These are phyloP conservation scores for Dryas octopetala DNA, from an alignment of 306 rosid genomes.

Conservation along the genomic window DNA sequence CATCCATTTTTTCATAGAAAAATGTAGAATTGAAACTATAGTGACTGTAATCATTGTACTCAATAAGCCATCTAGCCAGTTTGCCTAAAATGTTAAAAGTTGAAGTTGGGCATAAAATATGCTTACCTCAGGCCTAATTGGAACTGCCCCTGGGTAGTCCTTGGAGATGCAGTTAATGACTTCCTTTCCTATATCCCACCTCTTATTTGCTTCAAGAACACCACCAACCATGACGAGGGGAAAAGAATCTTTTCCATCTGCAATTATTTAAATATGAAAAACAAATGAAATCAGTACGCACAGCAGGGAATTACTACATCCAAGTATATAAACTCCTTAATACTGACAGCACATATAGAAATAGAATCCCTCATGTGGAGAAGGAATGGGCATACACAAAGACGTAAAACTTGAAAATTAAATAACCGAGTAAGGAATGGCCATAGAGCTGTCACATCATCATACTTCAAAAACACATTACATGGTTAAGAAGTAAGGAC, in stretches of 20 bases:
- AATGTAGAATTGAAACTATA: neutral
- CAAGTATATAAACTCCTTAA: neutral
- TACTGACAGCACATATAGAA: neutral
- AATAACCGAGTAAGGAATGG: neutral
- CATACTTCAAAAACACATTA: neutral
- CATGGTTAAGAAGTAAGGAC: neutral
- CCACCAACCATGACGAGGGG: slow-evolving; percentile 99
- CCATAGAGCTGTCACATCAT: neutral
- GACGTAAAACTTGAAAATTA: neutral
- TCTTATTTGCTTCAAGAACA: slow-evolving; percentile 85
- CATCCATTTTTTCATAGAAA: neutral
- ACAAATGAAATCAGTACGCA: neutral
- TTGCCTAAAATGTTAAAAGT: neutral
- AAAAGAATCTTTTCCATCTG: slow-evolving; percentile 73
- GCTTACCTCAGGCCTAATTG: slow-evolving; percentile 80
- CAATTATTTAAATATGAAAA: neutral
- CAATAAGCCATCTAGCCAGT: neutral
- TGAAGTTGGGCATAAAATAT: neutral
- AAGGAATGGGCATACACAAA: slow-evolving; percentile 4
- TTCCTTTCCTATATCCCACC: slow-evolving; percentile 90
- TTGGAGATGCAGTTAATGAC: slow-evolving; percentile 62
- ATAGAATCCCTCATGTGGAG: neutral
- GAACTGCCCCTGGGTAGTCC: slow-evolving; percentile 56
- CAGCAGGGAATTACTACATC: neutral
- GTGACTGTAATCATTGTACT: neutral